Percentiles rank a stretch among this genome's conserved stretches.
Evolutionary conservation across 331 rosid genomes (phyloP).

Genomic region (Malus hybrid): DNA sequence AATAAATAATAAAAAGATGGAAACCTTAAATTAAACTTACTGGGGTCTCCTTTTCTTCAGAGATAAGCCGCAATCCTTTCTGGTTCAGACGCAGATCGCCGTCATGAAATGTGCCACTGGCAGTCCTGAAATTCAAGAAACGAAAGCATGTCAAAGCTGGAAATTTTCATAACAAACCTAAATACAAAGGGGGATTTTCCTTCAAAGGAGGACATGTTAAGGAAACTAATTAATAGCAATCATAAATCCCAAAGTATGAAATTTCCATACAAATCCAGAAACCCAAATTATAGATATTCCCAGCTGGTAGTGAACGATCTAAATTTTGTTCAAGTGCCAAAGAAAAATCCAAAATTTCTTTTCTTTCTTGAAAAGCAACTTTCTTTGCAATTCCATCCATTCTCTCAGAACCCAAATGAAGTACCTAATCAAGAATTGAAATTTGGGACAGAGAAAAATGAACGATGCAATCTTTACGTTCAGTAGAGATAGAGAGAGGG

Average conservation of each 20-base stretch:
- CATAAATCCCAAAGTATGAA: conserved; percentile 4
- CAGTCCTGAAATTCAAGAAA: conserved; percentile 52
- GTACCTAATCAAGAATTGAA: background rate
- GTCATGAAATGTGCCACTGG: conserved; percentile 96
- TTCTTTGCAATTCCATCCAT: background rate
- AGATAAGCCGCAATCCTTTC: conserved; percentile 79
- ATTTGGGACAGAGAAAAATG: background rate
- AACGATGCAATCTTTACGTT: conserved; percentile 6
- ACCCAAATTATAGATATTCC: background rate
- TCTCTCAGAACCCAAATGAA: background rate
- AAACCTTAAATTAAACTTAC: conserved; percentile 26
- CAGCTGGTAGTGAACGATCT: background rate
- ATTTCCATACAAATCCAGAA: background rate
- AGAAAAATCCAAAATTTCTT: background rate
- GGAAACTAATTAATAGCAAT: background rate
- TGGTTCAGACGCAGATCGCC: conserved; percentile 85
- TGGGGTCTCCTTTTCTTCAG: conserved; percentile 62
- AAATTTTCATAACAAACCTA: background rate
- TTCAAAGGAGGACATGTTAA: background rate
- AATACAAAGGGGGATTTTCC: background rate
- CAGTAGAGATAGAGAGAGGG: background rate
- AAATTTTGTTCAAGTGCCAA: background rate
- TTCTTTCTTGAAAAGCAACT: background rate
- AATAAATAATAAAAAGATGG: background rate
- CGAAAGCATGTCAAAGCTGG: background rate